These are phyloP conservation scores for Starmerella bombicola DNA, from an alignment of 805 yeast species.

Conservation along the genomic window DNA sequence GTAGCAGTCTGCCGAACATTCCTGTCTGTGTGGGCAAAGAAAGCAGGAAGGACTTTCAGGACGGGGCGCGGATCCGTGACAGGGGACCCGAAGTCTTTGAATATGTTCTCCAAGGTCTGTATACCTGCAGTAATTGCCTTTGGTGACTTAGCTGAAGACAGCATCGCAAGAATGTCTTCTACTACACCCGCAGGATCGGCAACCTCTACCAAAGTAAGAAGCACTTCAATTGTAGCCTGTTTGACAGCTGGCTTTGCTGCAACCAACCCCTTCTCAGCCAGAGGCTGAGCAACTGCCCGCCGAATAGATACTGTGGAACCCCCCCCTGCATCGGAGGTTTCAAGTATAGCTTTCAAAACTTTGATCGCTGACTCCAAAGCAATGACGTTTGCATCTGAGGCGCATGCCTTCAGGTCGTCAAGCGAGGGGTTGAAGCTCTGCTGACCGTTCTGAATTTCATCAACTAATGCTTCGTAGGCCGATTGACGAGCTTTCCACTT, in stretches of 20 bases:
- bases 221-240: constrained; percentile 47
- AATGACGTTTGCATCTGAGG: constrained; percentile 72
- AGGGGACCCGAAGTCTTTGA: constrained; percentile 50
- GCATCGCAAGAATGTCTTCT: constrained; percentile 51
- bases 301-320: constrained; percentile 30
- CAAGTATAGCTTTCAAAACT: constrained; percentile 41
- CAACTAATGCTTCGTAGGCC: constrained; percentile 57
- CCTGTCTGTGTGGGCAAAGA: constrained; percentile 76
- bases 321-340: constrained; percentile 40
- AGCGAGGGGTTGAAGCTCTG: neutral
- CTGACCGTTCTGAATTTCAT: constrained; percentile 1
- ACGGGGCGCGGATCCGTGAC: constrained; percentile 47
- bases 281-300: constrained; percentile 23
- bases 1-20: constrained; percentile 74
- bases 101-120: constrained; percentile 43
- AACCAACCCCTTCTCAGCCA: constrained; percentile 73
- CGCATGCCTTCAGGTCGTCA: constrained; percentile 38
- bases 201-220: constrained; percentile 51
- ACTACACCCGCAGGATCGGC: constrained; percentile 46
- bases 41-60: constrained; percentile 45
- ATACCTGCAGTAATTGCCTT: constrained; percentile 63
- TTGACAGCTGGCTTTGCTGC: constrained; percentile 68
- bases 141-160: constrained; percentile 48
- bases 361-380: constrained; percentile 76
- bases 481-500: constrained; percentile 76